These are phyloP conservation scores for Rubroshorea leprosula DNA, from an alignment of 345 rosid genomes.

Conservation along the genomic window DNA sequence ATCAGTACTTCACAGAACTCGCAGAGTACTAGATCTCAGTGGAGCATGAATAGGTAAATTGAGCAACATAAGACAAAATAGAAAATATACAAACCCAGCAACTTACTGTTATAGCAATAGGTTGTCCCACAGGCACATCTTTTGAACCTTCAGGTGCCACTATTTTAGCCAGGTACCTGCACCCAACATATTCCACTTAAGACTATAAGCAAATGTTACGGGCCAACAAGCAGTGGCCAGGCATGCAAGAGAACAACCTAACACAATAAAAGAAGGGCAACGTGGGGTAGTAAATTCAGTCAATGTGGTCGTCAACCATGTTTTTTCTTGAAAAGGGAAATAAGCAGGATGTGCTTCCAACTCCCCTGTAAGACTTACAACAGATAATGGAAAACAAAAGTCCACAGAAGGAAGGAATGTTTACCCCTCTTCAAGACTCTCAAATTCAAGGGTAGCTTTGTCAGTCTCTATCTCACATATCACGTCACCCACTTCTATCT, in stretches of 20 bases:
- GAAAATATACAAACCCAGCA: not conserved
- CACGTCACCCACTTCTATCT: slow-evolving; percentile 97
- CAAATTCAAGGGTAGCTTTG: slow-evolving; percentile 95
- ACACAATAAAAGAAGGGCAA: not conserved
- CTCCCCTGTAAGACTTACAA: not conserved
- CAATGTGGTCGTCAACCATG: too few relatives aligned
- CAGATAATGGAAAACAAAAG: not conserved
- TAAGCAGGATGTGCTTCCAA: not conserved
- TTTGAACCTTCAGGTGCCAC: slow-evolving; percentile 62
- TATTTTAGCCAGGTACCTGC: slow-evolving; percentile 68
- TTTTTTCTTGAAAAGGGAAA: not conserved
- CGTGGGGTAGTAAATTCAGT: not conserved
- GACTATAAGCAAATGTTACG: slow-evolving; percentile 4
- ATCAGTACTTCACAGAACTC: slow-evolving; percentile 10
- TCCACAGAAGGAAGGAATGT: slow-evolving; percentile 6
- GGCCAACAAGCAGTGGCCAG: not conserved
- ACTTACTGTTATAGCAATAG: slow-evolving; percentile 62
- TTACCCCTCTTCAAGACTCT: slow-evolving; percentile 97
- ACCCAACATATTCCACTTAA: slow-evolving; percentile 16
- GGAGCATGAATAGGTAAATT: slow-evolving; percentile 1
- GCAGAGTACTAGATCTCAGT: not conserved
- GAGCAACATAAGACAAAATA: not conserved
- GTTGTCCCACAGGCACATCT: slow-evolving; percentile 65
- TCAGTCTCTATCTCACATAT: slow-evolving; percentile 98
- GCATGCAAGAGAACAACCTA: not conserved